Base-by-base conservation (phyloP, 495 filamentous ascomycete genomes). In the Amphirosellinia nigrospora region DNA sequence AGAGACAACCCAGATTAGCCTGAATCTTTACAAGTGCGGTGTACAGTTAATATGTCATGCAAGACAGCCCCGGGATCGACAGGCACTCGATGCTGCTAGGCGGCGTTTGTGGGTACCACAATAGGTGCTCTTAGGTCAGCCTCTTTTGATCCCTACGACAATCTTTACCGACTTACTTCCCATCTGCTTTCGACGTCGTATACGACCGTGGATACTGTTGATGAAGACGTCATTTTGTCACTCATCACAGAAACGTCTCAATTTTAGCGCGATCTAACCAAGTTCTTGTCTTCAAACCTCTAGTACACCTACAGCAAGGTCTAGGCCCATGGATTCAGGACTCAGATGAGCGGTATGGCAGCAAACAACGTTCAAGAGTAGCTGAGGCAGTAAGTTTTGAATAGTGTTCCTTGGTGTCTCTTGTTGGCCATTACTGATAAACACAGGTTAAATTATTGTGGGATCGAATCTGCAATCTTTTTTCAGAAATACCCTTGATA, bases 271-370 rank as follows among this genome's bases (percentile, higher is more conserved):
- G 81, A 66, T 78, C 82, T 64, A 83, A 77, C 55, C 65, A 55
- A n/a, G 75, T 78, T 26, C 71, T 83, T 15, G 76, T 79, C 16
- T 53, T 79, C 36, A 79, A 74, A 58, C 71, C 79, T 26, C 73
- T 92, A n/a, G 74, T 80, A 10, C 83, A 82, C 46, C 73, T 89
- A n/a, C 90, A 93, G 74, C 77, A 82, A 43, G 89, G 89, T 1
- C 72, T 93, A 39, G 73, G 82, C 4, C 69, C 81, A 7, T 94
- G 91, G 90, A 77, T 93, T 39, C 79, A 82, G 63, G 92, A 94
- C 71, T 53, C 72, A 1, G 80, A 79, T 16, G 74, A 79, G 43
- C 70, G 72, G 59, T 77, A 84, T 38, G 69, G 78, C 64, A 80
- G 71, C 41, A 71, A 60, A 39, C 74, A 79, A 36, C 71, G 77